Conservation (phyloP, 176 grass and related monocot species). For the Phyllostachys edulis region DNA sequence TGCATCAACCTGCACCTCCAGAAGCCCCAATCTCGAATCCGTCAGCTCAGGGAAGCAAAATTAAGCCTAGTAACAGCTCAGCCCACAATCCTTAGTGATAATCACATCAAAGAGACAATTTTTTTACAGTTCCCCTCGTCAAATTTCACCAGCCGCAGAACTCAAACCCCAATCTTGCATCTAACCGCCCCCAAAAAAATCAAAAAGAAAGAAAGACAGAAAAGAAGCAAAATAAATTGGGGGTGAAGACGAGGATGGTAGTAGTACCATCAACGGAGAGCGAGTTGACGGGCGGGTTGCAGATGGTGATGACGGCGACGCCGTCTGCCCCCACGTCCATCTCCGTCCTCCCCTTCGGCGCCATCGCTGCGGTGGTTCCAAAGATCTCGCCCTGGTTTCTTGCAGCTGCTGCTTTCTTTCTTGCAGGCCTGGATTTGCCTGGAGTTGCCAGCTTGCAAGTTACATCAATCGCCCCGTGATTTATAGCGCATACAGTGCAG, state of each 20-base stretch:
- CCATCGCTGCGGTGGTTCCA: constrained; percentile 29
- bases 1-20: background rate
- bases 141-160: background rate
- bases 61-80: background rate
- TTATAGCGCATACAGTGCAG: constrained; percentile 15
- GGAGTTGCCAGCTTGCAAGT: constrained; percentile 33
- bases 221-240: background rate
- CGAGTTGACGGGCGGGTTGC: constrained; percentile 81
- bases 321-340: constrained; percentile 81
- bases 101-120: background rate
- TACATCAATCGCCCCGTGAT: background rate
- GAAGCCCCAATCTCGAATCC: constrained; percentile 1
- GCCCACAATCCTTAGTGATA: background rate
- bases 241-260: background rate
- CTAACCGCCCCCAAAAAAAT: background rate
- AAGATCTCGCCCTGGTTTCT: constrained; percentile 24
- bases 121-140: background rate
- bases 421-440: constrained; percentile 7
- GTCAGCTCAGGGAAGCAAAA: constrained; percentile 7
- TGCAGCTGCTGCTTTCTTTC: constrained; percentile 20
- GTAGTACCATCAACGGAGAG: constrained; percentile 68
- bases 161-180: constrained; percentile 7
- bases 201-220: background rate
- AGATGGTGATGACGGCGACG: constrained; percentile 86
- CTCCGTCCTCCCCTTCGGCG: constrained; percentile 67